phyloP scores from a whole-genome alignment of 176 grass and related monocot genomes.

The Coix lacrymajobi region DNA sequence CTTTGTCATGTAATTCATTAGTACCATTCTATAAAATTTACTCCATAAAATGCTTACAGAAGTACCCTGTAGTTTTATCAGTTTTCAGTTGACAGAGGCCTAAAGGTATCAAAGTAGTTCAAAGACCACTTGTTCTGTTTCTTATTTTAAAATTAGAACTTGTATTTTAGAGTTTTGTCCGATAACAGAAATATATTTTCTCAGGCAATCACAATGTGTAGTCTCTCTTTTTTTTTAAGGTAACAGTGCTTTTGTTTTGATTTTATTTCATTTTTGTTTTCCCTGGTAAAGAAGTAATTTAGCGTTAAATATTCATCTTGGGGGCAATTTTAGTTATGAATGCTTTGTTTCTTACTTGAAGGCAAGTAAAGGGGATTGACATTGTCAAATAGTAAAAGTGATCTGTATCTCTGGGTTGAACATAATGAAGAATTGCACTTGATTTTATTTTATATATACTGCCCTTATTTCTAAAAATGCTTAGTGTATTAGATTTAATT shows the following conservation, averaged over 20 bases:
- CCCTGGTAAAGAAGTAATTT: not conserved
- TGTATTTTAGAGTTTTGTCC: not conserved
- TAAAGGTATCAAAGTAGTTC: not conserved
- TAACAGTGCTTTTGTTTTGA: not conserved
- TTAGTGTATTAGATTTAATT: not conserved
- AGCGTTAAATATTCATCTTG: not conserved
- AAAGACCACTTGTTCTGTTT: not conserved
- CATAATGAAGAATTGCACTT: constrained; percentile 9
- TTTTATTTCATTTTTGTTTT: not conserved
- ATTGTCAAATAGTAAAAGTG: not conserved
- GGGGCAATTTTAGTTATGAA: not conserved
- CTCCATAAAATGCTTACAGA: not conserved
- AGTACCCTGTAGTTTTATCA: not conserved
- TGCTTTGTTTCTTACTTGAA: not conserved
- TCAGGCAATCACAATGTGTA: not conserved
- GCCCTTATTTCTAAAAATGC: not conserved
- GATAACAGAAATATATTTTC: not conserved
- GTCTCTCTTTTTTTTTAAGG: not conserved
- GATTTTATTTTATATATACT: not conserved
- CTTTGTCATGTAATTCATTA: not conserved
- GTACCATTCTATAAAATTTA: not conserved
- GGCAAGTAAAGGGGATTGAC: not conserved
- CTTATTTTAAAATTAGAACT: not conserved
- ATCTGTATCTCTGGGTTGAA: not conserved
- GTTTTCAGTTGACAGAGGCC: not conserved